These are phyloP conservation scores for Triticum aestivum DNA, from an alignment of 176 grass and related monocot species.

Conservation along the genomic window IWGSC_CS_RefSeq_v2.1 NC_057808.1:524770325-524770824, in stretches of 20 bases:
- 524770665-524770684: not conserved
- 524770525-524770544: not conserved
- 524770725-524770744: too few species aligned
- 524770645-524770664: too few species aligned
- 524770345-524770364: not conserved
- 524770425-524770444: slow-evolving; percentile 24
- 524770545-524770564: not conserved
- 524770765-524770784: too few species aligned
- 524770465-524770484: not conserved
- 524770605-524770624: not conserved
- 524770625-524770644: too few species aligned
- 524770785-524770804: too few species aligned
- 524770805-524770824: too few species aligned
- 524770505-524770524: not conserved
- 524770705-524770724: too few species aligned
- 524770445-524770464: slow-evolving; percentile 40
- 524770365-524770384: not conserved
- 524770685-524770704: too few species aligned
- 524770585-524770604: not conserved
- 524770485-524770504: slow-evolving; percentile 9
- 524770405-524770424: not conserved
- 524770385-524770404: not conserved
- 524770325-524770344: slow-evolving; percentile 1
- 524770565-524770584: not conserved
- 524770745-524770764: too few species aligned